phyloP scores from a whole-genome alignment of 805 yeast genomes.

The Zygosaccharomyces kombuchaensis region DNA sequence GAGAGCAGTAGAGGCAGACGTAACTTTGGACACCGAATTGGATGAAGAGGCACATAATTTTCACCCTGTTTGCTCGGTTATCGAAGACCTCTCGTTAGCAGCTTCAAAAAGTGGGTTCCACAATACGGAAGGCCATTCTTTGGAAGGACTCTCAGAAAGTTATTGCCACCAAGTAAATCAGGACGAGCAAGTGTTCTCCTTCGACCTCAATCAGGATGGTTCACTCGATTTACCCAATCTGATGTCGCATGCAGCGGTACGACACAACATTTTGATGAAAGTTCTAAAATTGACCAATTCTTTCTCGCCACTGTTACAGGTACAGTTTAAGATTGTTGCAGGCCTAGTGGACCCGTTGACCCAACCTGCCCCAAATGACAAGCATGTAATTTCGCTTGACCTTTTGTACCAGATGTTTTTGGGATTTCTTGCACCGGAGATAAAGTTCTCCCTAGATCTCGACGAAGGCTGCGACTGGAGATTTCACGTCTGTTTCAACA shows the following conservation, averaged over 20 bases:
- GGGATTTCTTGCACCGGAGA: conserved; percentile 36
- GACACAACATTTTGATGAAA: conserved; percentile 25
- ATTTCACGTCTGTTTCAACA: conserved; percentile 27
- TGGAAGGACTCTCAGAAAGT: neutral
- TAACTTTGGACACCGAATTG: neutral
- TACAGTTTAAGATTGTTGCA: conserved; percentile 32
- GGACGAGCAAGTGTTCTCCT: conserved; percentile 19
- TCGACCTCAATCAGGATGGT: conserved; percentile 22
- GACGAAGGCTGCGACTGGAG: conserved; percentile 24
- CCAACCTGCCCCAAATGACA: conserved; percentile 60
- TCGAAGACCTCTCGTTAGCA: conserved; percentile 1
- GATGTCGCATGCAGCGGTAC: conserved; percentile 19
- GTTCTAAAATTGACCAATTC: conserved; percentile 16
- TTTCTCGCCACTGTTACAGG: conserved; percentile 19
- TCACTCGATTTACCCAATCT: conserved; percentile 21
- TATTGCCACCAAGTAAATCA: conserved; percentile 10
- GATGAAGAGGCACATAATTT: neutral
- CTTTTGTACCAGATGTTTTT: conserved; percentile 49
- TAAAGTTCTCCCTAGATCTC: conserved; percentile 9
- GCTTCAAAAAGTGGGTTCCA: neutral
- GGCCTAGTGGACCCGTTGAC: conserved; percentile 58
- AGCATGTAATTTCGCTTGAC: conserved; percentile 50
- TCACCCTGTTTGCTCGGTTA: neutral
- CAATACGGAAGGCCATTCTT: conserved; percentile 1
- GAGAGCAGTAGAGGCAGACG: neutral